Evolutionary conservation across 2,329 filamentous ascomycete genomes (phyloP).

Genomic region (Phoma sp.): DNA sequence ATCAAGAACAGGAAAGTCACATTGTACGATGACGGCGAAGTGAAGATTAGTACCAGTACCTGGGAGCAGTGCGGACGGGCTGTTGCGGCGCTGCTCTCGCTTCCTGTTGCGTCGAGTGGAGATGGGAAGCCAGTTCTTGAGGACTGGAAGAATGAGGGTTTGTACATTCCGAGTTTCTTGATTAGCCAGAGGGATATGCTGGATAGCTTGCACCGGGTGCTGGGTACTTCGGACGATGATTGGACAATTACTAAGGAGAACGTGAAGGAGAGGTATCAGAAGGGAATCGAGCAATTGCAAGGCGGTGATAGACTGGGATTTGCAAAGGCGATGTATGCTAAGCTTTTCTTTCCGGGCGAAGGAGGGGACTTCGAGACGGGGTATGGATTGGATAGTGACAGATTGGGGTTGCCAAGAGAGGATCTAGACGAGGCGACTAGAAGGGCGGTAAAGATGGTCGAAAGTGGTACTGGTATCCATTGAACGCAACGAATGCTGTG

Average conservation of each 20-base stretch:
- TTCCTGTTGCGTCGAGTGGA: slow-evolving; percentile 40
- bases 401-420: slow-evolving; percentile 64
- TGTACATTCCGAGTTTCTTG: slow-evolving; percentile 43
- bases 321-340: slow-evolving; percentile 57
- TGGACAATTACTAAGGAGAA: slow-evolving; percentile 64
- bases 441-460: slow-evolving; percentile 55
- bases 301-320: slow-evolving; percentile 51
- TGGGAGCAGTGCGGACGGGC: slow-evolving; percentile 63
- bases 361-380: slow-evolving; percentile 26
- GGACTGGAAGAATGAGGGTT: slow-evolving; percentile 14
- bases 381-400: slow-evolving; percentile 54
- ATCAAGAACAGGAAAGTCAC: slow-evolving; percentile 37
- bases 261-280: slow-evolving; percentile 56
- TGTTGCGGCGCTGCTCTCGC: slow-evolving; percentile 53
- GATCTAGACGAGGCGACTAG: slow-evolving; percentile 65
- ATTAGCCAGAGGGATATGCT: slow-evolving; percentile 68
- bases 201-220: slow-evolving; percentile 64
- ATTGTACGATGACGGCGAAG: slow-evolving; percentile 42
- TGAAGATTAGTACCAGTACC: slow-evolving; percentile 57
- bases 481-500: not conserved
- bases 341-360: slow-evolving; percentile 23
- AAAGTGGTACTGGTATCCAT: slow-evolving; percentile 20
- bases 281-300: slow-evolving; percentile 56
- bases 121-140: slow-evolving; percentile 1
- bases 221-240: slow-evolving; percentile 63